Percentiles rank a stretch among this genome's conserved stretches.
These are phyloP conservation scores for Ballota nigra DNA, from an alignment of 257 asterid species.

Conservation along the genomic window DNA sequence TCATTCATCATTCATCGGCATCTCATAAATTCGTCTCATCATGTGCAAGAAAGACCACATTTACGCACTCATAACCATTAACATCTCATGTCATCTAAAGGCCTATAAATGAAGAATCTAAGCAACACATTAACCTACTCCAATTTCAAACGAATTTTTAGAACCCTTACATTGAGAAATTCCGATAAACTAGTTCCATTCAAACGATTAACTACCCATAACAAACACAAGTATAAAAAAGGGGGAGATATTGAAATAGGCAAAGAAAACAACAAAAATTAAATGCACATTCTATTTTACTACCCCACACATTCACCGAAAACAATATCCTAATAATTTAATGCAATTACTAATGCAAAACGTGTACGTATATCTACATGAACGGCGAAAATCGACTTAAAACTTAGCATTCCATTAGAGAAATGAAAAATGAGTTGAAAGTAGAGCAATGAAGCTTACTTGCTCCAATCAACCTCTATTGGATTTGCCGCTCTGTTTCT, in stretches of 20 bases:
- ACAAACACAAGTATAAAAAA: not conserved
- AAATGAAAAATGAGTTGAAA: not conserved
- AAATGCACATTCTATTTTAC: not conserved
- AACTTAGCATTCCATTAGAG: conserved; percentile 3
- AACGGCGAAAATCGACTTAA: not conserved
- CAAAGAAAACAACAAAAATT: not conserved
- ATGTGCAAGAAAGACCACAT: not conserved
- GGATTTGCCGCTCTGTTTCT: conserved; percentile 21
- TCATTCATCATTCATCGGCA: not conserved
- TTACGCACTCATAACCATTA: not conserved
- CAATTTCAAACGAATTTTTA: not conserved
- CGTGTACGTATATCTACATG: not conserved
- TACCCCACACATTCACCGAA: not conserved
- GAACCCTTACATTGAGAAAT: not conserved
- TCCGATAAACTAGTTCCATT: not conserved
- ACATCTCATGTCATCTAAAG: not conserved
- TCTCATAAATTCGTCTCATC: not conserved
- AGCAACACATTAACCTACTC: not conserved
- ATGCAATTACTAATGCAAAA: conserved; percentile 5
- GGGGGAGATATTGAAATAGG: not conserved
- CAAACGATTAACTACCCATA: not conserved
- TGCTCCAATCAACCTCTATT: conserved; percentile 85
- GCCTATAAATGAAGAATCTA: not conserved
- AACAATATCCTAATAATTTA: not conserved
- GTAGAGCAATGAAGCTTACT: conserved; percentile 44